Conservation (phyloP, 306 rosid genomes). For the Pachyrhizus erosus region DNA sequence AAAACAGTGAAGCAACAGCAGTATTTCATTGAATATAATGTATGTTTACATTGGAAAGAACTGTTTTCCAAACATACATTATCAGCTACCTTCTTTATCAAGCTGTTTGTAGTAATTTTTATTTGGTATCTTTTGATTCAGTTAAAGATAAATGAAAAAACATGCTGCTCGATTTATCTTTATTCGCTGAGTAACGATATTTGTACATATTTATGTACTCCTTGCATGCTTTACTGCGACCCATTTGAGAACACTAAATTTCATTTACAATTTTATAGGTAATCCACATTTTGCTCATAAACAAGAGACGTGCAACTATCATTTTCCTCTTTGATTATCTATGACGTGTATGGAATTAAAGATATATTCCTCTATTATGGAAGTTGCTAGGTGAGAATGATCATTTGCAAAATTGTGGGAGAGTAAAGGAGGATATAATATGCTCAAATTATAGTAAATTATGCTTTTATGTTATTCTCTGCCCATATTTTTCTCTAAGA, state of each 20-base stretch:
- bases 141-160: conserved; percentile 8
- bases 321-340: too few species aligned
- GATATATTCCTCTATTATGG: too few species aligned
- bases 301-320: not conserved
- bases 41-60: not conserved
- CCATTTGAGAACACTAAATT: not conserved
- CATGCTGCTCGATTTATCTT: not conserved
- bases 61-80: not conserved
- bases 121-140: not conserved
- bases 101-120: conserved; percentile 12
- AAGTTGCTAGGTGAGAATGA: too few species aligned
- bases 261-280: not conserved
- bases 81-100: not conserved
- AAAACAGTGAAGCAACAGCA: not conserved
- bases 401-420: too few species aligned
- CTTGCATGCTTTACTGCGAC: too few species aligned
- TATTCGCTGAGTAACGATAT: not conserved
- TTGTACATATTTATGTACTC: not conserved
- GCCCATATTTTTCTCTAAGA: too few species aligned
- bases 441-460: too few species aligned
- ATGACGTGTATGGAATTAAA: too few species aligned
- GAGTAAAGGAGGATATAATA: too few species aligned
- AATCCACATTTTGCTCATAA: not conserved
- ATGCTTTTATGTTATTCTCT: too few species aligned
- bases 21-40: not conserved